Base-by-base conservation (phyloP, 2,329 filamentous ascomycete species). In the Fusarium sp. region DNA sequence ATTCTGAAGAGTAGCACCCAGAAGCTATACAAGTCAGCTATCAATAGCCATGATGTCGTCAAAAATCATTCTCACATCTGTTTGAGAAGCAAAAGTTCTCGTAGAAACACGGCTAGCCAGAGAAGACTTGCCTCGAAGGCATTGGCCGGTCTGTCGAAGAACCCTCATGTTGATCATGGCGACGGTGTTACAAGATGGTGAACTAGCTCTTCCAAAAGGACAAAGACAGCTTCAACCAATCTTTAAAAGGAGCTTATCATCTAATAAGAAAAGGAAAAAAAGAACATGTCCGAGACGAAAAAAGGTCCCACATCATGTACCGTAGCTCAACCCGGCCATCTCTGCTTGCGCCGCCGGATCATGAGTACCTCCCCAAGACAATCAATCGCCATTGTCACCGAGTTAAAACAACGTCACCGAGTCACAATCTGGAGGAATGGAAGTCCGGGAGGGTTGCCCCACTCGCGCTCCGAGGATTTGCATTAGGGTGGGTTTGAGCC, bases 1-100 rank as follows among this genome's bases (percentile, higher is more conserved):
- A 78, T 95, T 88, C 81, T 95, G 88, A 54, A 98, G 89, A 79
- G 91, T 87, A 61, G 93, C 88, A 30, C 93, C 90, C 50, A 98
- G 90, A 66, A 97, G 86, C 95, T 98, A 12, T 22, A 20, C 4
- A 22, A 22, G 47, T 79, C 17, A 76, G 66, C 22, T 17, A 37
- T 35, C 20, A 35, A 6, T n/a, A 10, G 1, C 17, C 27, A 32
- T 43, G 5, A 54, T 2, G 5, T 20, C 2, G 4, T 3, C 17
- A 1, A 4, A 6, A 25, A 3, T 8, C 10, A 4, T 12, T 61
- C 76, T 59, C 40, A 79, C 77, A 45, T 79, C 78, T 33, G 74
- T 57, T 7, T 79, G 76, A 32, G 77, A 66, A 11, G 77, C 72
- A 59, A 77, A 74, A 7, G 75, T 58, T 59, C 77, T 77, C 14